phyloP scores from a whole-genome alignment of 2,329 filamentous ascomycete species.

The Cordyceps javanica region DNA sequence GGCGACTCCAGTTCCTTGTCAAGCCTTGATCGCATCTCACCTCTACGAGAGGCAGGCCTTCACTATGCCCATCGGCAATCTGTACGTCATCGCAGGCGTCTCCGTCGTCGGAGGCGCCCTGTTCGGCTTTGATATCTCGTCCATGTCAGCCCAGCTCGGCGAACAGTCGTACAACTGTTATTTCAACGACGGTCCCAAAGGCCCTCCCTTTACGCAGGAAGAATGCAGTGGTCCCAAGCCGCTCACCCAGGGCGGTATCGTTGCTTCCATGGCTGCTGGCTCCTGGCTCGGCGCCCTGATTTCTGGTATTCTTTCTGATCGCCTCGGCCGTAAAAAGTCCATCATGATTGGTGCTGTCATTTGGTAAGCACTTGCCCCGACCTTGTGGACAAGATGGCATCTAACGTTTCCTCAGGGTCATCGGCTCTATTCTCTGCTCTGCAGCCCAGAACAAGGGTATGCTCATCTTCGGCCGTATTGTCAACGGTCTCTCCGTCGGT shows the following conservation, averaged over 20 bases:
- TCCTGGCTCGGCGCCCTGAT: conserved; percentile 44
- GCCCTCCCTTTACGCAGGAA: conserved; percentile 25
- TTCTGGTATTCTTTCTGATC: conserved; percentile 44
- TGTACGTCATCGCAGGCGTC: conserved; percentile 30
- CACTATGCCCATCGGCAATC: conserved; percentile 27
- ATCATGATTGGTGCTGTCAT: conserved; percentile 45
- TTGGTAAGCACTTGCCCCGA: conserved; percentile 35
- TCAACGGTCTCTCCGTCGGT: conserved; percentile 63
- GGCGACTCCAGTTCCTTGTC: background rate
- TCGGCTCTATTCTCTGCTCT: conserved; percentile 41
- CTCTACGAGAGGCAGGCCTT: background rate
- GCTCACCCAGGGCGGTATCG: conserved; percentile 45
- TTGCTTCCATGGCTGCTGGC: conserved; percentile 44
- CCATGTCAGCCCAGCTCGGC: conserved; percentile 42
- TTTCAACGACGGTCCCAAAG: conserved; percentile 30
- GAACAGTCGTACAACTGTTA: conserved; percentile 33
- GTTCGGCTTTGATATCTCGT: conserved; percentile 53
- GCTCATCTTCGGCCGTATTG: conserved; percentile 49
- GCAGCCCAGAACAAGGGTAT: conserved; percentile 43
- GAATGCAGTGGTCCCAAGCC: conserved; percentile 31
- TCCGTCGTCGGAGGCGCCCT: conserved; percentile 34
- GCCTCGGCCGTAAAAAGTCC: conserved; percentile 41
- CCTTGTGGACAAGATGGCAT: background rate
- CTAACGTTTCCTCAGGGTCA: conserved; percentile 28
- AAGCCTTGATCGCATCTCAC: background rate